Evolutionary conservation across 2,329 filamentous ascomycete genomes (phyloP).

Genomic region (Trichoderma sp.): DNA sequence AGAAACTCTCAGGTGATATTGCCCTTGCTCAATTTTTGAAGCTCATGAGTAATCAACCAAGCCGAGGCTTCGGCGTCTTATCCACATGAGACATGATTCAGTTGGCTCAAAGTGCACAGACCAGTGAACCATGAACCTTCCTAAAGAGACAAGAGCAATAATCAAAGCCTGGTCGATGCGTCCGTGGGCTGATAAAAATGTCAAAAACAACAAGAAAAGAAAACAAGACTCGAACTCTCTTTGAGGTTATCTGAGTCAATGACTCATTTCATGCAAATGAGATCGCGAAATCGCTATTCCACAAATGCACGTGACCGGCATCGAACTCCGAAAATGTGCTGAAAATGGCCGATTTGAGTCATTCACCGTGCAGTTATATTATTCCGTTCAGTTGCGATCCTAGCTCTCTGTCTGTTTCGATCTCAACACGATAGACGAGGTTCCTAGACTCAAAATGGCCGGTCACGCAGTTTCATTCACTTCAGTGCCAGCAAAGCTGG

Average conservation of each 20-base stretch:
- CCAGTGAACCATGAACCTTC: background rate
- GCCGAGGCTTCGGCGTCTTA: background rate
- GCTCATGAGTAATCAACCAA: background rate
- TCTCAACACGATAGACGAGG: background rate
- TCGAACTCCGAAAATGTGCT: background rate
- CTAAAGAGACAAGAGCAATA: background rate
- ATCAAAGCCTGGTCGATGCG: background rate
- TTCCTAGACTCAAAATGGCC: conserved; percentile 1
- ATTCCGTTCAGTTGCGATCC: background rate
- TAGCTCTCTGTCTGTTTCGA: too few species aligned
- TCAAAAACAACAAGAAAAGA: background rate
- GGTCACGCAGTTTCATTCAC: conserved; percentile 30
- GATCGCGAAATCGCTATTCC: background rate
- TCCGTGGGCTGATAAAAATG: background rate
- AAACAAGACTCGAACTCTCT: too few species aligned
- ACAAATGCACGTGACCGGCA: background rate
- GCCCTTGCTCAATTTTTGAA: background rate
- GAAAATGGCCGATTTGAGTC: background rate
- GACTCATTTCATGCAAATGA: background rate
- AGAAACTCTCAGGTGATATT: background rate
- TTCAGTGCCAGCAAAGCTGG: conserved; percentile 39
- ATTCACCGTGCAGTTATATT: background rate
- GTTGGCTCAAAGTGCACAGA: background rate
- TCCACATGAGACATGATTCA: background rate
- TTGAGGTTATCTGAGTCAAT: background rate